Evolutionary conservation across 768 basidiomycete genomes (phyloP), one percentile per base, ranked within the genome.

Genomic region (Pulveroboletus sp.): DNA sequence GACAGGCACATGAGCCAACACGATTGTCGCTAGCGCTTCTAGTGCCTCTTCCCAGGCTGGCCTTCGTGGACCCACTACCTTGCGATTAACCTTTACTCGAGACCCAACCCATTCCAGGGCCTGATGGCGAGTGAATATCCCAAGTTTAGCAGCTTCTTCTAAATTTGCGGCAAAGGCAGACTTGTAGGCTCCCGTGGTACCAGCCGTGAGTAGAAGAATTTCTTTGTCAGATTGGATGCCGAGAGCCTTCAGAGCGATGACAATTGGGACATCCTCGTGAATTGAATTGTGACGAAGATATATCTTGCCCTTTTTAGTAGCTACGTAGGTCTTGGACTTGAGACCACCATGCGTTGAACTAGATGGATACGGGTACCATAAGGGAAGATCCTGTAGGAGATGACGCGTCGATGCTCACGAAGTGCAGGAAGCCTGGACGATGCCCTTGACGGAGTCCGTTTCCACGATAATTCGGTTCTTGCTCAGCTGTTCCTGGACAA

Each of bases 401-500:
- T 38, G 35, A 52, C 6, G 18, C 32, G 21, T 30, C 15, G 15
- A 47, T 33, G 76, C 92, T 65, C 61, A 94, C 90, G 93, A 96
- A 43, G 94, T 97, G 70, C 94, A 96, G 5, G 92, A 93, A 3
- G 95, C 93, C 66, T 92, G 92, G 0, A 96, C 93, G 35, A 86
- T 73, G 6, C 89, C 90, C 69, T 98, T 97, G 37, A 83, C 83
- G 18, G 78, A 71, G 69, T 98, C 96, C 6, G 86, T 89, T 73
- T 98, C 96, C 54, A 99, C 96, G 57, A 99, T 97, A 64, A 99
- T 99, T 37, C 96, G 82, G 69, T 99, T 98, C 77, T 98, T 98
- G 77, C 91, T 94, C 63, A 98, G 71, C 71, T 99, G 96, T 66
- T 98, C 96, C 68, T 99, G 96, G 7, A 99, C 95, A 54, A 99